Base-by-base conservation (phyloP, 2,329 filamentous ascomycete genomes). In the Nemania abortiva region DNA sequence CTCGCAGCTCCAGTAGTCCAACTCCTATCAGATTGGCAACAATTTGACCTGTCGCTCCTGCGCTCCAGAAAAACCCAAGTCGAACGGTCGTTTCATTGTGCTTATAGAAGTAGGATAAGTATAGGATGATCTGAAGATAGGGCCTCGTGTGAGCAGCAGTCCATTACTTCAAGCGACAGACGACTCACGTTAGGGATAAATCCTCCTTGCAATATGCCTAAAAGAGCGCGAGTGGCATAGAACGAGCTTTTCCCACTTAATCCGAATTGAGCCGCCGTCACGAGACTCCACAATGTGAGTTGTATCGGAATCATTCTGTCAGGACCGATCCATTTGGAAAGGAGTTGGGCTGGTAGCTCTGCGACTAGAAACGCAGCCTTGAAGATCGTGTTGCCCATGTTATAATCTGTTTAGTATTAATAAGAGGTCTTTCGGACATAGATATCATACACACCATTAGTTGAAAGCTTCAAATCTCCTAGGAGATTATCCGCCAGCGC, bases 291-390 rank as follows among this genome's bases (percentile, higher is more conserved):
- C 6, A 77, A 57, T 1, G 74, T 65, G 34, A 77, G 75, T 50
- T 77, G 75, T 20, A 65, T 71, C 22, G 75, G 75, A 27, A 76
- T 75, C 74, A 75, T 76, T 45, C 75, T 68, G 61, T 77, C 75
- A 4, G 75, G 74, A 3, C 75, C 75, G 3, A 76, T 74, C 77
- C 84, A 84, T 75, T 90, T 90, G 49, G 82, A 84, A 11, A 90
- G 75, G 5, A 90, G 81, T 73, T 90, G 88, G 0, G 87, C 89
- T 0, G 88, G 88, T 3, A 90, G 78, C 73, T 90, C 88, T 0
- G 88, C 86, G 10, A 82, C 80, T 1, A 89, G 77, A 70, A 89
- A 89, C 0, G 81, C 83, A 2, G 86, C 73, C 4, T 82, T 82
- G 68, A 87, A 88, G 52, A 88, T 81, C 0, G 85, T 86, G 74